A percentile compares a stretch with the other conserved stretches of the same genome.
phyloP scores from a whole-genome alignment of 192 early-diverging fungal genomes.

The Linnemannia exigua region DNA sequence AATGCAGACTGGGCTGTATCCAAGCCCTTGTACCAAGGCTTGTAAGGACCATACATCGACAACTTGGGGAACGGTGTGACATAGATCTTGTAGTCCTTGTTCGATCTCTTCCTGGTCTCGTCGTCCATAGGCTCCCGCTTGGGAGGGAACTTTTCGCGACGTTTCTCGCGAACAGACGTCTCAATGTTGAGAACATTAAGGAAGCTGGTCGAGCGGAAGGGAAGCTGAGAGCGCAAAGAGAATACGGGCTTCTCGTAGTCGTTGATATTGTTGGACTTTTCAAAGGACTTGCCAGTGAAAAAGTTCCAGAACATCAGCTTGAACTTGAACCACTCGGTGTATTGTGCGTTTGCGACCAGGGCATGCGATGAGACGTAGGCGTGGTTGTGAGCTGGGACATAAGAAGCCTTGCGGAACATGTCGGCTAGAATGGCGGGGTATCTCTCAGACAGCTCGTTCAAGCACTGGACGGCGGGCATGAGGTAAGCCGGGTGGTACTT shows the following conservation, averaged over 20 bases:
- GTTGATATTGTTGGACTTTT: conserved; percentile 49
- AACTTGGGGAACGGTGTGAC: conserved; percentile 53
- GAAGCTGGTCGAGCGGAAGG: conserved; percentile 29
- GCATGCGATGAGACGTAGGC: conserved; percentile 48
- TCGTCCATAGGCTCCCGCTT: conserved; percentile 12
- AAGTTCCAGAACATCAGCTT: conserved; percentile 47
- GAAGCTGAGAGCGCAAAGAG: conserved; percentile 44
- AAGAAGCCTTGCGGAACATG: conserved; percentile 50
- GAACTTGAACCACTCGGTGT: conserved; percentile 10
- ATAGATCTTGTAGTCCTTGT: conserved; percentile 45
- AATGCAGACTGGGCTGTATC: conserved; percentile 36
- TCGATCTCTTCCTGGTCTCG: conserved; percentile 16
- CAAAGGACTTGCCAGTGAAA: conserved; percentile 13
- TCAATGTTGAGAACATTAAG: conserved; percentile 26
- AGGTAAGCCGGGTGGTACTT: conserved; percentile 53
- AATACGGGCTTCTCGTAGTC: conserved; percentile 48
- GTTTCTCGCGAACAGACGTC: conserved; percentile 27
- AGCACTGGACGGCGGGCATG: conserved; percentile 51
- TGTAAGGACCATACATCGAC: conserved; percentile 51
- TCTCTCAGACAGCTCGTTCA: conserved; percentile 50
- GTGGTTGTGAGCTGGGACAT: conserved; percentile 47
- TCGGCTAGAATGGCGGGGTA: conserved; percentile 37
- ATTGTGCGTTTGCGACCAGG: conserved; percentile 42
- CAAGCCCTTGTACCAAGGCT: conserved; percentile 15
- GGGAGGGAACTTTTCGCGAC: conserved; percentile 19